A percentile compares a stretch with the other conserved stretches of the same genome.
These are phyloP conservation scores for Bathelium albidoporum DNA, from an alignment of 495 filamentous ascomycete species.

Conservation along the genomic window DNA sequence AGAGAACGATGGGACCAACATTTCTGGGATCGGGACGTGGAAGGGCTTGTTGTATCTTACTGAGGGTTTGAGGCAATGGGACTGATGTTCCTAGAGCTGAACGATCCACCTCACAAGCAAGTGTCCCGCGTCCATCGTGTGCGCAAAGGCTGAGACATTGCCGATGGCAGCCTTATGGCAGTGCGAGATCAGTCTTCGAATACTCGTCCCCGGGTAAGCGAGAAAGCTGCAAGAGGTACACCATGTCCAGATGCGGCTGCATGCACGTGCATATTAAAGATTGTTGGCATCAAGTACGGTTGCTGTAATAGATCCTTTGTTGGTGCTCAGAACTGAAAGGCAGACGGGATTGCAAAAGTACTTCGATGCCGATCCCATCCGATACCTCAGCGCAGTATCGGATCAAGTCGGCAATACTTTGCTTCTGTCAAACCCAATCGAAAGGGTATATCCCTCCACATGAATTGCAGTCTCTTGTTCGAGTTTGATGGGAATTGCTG, in stretches of 20 bases:
- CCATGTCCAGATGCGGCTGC: neutral
- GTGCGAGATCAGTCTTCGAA: neutral
- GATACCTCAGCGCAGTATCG: no score
- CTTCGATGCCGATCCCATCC: no score
- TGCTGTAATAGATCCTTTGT: neutral
- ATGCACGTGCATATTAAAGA: neutral
- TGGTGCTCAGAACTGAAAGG: neutral
- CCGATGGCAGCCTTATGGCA: neutral
- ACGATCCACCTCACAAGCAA: neutral
- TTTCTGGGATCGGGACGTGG: neutral
- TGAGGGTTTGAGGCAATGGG: neutral
- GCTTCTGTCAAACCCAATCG: no score
- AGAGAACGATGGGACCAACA: neutral
- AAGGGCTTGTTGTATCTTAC: neutral
- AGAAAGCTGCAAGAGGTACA: neutral
- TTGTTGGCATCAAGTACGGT: neutral
- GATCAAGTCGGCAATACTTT: no score
- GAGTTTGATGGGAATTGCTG: no score
- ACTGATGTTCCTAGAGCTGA: neutral
- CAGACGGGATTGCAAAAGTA: no score
- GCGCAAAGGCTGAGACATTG: neutral
- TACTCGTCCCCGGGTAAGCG: neutral
- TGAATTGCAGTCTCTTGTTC: no score
- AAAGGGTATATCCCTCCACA: no score
- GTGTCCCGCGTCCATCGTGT: neutral